Evolutionary conservation across 2,329 filamentous ascomycete genomes (phyloP).

Genomic region (Capronia americana): DNA sequence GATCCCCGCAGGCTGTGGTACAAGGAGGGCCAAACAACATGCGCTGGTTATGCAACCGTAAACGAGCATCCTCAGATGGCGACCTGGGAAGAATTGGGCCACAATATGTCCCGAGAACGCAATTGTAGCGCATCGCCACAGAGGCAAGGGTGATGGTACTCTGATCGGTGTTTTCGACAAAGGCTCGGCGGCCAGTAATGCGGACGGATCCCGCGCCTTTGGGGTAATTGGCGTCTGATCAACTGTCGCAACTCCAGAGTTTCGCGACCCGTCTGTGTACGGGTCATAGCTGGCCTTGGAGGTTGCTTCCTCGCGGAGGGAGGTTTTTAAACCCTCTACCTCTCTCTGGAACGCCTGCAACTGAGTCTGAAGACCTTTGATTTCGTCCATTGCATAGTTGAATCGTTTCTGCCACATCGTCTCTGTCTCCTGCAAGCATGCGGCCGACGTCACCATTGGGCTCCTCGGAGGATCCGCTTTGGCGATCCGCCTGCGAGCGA

Average conservation of each 20-base stretch:
- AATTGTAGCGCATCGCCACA: slow-evolving; percentile 11
- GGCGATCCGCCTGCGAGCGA: slow-evolving; percentile 18
- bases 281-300: background rate
- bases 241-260: background rate
- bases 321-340: slow-evolving; percentile 7
- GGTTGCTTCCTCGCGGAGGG: slow-evolving; percentile 2
- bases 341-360: slow-evolving; percentile 28
- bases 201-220: background rate
- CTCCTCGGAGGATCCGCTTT: slow-evolving; percentile 2
- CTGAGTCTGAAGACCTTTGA: slow-evolving; percentile 30
- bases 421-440: slow-evolving; percentile 24
- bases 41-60: slow-evolving; percentile 23
- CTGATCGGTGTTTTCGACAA: background rate
- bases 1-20: background rate
- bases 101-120: slow-evolving; percentile 13
- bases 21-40: background rate
- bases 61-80: slow-evolving; percentile 8
- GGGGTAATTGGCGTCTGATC: slow-evolving; percentile 7
- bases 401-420: slow-evolving; percentile 32
- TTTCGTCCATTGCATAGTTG: slow-evolving; percentile 34
- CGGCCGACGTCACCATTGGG: slow-evolving; percentile 18
- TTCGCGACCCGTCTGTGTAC: background rate
- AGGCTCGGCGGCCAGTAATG: background rate
- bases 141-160: background rate
- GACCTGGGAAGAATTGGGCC: slow-evolving; percentile 16